Conservation (phyloP, 176 grass and related monocot genomes). For the Thinopyrum elongatum region DNA sequence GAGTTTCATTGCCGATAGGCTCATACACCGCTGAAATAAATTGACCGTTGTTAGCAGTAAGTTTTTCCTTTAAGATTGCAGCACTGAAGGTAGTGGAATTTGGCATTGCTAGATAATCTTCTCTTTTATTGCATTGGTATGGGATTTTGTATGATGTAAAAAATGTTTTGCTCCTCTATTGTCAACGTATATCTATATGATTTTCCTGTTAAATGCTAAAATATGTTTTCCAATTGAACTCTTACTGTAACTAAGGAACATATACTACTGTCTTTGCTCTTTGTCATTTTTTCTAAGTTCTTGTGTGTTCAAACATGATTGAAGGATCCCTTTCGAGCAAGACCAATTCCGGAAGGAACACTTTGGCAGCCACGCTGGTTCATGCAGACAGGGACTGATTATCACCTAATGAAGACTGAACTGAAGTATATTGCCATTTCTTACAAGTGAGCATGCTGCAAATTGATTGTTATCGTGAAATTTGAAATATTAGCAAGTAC, state of each 20-base stretch:
- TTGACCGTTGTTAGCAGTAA: not conserved
- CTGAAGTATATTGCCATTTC: not conserved
- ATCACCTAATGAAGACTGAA: not conserved
- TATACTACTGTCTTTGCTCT: not conserved
- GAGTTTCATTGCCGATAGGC: not conserved
- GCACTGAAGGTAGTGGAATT: not conserved
- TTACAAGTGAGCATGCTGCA: not conserved
- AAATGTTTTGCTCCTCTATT: not conserved
- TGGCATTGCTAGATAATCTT: not conserved
- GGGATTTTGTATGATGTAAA: not conserved
- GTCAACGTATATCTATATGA: not conserved
- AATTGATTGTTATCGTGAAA: not conserved
- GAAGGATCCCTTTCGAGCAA: constrained; percentile 1
- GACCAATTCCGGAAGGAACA: not conserved
- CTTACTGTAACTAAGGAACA: not conserved
- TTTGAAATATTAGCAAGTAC: not conserved
- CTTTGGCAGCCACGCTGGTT: constrained; percentile 11
- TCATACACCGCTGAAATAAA: not conserved
- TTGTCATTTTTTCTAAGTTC: not conserved
- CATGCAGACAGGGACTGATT: not conserved
- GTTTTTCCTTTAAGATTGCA: not conserved
- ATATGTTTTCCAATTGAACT: not conserved
- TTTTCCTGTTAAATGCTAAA: not conserved
- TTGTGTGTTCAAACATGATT: not conserved
- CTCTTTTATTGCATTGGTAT: not conserved